These are phyloP conservation scores for Phaeotremella fagi DNA, from an alignment of 768 basidiomycete genomes.

Conservation along the genomic window DNA sequence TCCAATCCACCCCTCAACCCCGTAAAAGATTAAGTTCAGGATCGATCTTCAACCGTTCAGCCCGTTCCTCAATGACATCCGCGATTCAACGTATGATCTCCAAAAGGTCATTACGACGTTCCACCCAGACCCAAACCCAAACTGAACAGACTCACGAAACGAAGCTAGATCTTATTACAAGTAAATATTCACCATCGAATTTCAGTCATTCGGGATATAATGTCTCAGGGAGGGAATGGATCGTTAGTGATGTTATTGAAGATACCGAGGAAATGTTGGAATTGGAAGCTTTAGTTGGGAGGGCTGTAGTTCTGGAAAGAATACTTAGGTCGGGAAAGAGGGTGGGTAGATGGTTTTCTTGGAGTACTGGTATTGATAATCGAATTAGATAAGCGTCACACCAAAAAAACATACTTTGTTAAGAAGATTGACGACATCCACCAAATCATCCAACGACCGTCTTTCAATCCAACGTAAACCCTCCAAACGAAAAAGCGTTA, in stretches of 20 bases:
- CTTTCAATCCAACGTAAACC: not conserved
- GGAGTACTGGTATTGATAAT: too few relatives aligned
- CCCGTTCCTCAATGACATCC: not conserved
- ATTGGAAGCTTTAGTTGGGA: constrained; percentile 23
- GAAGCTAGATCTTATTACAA: too few relatives aligned
- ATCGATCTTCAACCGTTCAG: not conserved
- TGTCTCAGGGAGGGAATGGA: not conserved
- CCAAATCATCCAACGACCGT: not conserved
- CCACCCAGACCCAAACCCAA: too few relatives aligned
- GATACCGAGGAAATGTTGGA: constrained; percentile 21
- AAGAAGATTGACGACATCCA: not conserved
- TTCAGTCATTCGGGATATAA: too few relatives aligned
- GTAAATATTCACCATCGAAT: too few relatives aligned
- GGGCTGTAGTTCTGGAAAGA: constrained; percentile 34
- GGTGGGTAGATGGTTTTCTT: constrained; percentile 29
- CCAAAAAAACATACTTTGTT: not conserved
- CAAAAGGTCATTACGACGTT: too few relatives aligned
- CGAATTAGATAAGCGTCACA: not conserved
- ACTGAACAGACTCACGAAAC: too few relatives aligned
- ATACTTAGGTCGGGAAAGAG: constrained; percentile 29
- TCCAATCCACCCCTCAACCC: too few relatives aligned
- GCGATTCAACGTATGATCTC: not conserved
- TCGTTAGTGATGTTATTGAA: not conserved
- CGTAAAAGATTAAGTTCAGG: not conserved
- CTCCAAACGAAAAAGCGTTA: too few relatives aligned